phyloP scores from a whole-genome alignment of 345 rosid species.

The Pugionium dolabratum region DNA sequence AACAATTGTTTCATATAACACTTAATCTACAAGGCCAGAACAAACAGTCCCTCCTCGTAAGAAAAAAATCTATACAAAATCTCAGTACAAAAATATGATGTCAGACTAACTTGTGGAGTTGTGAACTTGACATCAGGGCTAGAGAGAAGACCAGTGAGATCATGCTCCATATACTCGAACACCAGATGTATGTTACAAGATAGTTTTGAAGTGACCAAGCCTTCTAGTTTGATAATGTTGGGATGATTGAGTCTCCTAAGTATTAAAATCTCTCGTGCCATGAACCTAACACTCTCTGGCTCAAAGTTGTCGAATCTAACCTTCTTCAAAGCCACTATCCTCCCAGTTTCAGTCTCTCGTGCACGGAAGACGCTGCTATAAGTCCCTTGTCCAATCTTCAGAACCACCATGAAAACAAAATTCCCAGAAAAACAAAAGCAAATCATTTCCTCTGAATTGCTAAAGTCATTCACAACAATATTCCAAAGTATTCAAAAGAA shows the following conservation, averaged over 20 bases:
- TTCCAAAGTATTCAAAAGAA: neutral
- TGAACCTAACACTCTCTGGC: slow-evolving; percentile 97
- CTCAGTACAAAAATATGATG: neutral
- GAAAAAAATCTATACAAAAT: neutral
- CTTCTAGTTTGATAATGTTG: slow-evolving; percentile 83
- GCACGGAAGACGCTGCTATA: slow-evolving; percentile 97
- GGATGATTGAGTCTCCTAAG: slow-evolving; percentile 91
- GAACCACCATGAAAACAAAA: slow-evolving; percentile 9
- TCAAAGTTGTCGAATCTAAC: slow-evolving; percentile 94
- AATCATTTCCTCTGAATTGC: neutral
- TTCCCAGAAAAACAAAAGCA: neutral
- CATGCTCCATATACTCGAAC: slow-evolving; percentile 99
- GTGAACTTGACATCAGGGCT: slow-evolving; percentile 80
- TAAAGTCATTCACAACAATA: too few species aligned
- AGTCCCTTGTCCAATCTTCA: slow-evolving; percentile 96
- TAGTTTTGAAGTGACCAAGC: slow-evolving; percentile 77
- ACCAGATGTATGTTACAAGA: slow-evolving; percentile 92
- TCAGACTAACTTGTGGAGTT: slow-evolving; percentile 76
- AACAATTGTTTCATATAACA: slow-evolving; percentile 89
- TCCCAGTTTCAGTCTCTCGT: slow-evolving; percentile 72
- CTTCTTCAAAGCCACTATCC: slow-evolving; percentile 91
- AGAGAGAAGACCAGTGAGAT: slow-evolving; percentile 89
- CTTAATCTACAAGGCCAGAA: slow-evolving; percentile 60
- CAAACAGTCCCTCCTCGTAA: slow-evolving; percentile 5
- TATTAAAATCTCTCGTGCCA: slow-evolving; percentile 94